Evolutionary conservation across 768 basidiomycete species (phyloP).

Genomic region (Gymnopilus junonius): DNA sequence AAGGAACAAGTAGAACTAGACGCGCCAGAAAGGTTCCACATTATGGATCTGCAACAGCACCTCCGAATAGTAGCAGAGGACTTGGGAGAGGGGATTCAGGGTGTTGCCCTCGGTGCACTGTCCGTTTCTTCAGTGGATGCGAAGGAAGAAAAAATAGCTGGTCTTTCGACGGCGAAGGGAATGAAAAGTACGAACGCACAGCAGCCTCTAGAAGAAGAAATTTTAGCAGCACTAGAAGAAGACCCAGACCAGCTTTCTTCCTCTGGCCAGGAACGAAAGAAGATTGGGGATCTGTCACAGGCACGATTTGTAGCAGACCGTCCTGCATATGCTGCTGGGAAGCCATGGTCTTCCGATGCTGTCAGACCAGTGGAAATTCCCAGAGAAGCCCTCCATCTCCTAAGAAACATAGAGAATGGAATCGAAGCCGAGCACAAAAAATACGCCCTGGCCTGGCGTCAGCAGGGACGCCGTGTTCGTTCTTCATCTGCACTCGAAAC

Average conservation of each 20-base stretch:
- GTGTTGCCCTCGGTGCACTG: not conserved
- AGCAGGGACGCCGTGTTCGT: not conserved
- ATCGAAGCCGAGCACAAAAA: not conserved
- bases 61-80: not conserved
- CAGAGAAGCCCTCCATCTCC: not conserved
- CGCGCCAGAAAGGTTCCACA: not conserved
- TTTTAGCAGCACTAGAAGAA: not conserved
- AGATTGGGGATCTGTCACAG: not conserved
- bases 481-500: not conserved
- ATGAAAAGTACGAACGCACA: no score
- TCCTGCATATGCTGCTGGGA: conserved; percentile 30
- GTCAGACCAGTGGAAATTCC: conserved; percentile 21
- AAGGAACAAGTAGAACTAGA: not conserved
- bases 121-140: not conserved
- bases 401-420: conserved; percentile 6
- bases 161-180: not conserved
- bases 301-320: not conserved
- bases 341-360: conserved; percentile 24
- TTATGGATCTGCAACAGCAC: not conserved
- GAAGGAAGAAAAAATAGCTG: not conserved
- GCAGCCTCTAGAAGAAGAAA: not conserved
- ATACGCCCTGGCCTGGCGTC: not conserved
- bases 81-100: not conserved
- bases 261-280: not conserved
- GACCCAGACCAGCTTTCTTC: not conserved